Evolutionary conservation across 306 rosid genomes (phyloP), one percentile per base, ranked within the genome.

Genomic region (Quercus mongolica): DNA sequence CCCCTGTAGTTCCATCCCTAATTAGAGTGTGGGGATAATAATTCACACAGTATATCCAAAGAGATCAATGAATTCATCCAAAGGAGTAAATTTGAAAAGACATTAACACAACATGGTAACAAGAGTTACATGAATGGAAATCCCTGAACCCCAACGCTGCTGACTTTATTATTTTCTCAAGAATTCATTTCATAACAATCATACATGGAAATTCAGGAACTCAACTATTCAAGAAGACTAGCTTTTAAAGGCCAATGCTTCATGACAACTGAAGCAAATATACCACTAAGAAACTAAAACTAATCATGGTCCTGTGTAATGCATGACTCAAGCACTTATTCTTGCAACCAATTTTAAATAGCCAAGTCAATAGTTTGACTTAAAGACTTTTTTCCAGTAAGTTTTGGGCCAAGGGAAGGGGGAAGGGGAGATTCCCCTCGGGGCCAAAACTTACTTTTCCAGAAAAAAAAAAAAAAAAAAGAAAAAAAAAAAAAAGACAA

Each of bases 401-500:
- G 54, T 49, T 49, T 49, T 49, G 5, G 54, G 15, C 54, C 54
- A 49, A 49, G 54, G 54, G 54, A 13, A 49, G 54, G 54, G 54
- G 54, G 17, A 49, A 49, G 17, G 54, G 17, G 17, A 10, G 54
- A 49, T 49, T 49, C 54, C 54, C 54, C 54, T 49, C 0, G 1
- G 54, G 54, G 17, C 54, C 54, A 49, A 49, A 49, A 49, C 54
- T 49, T 49, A 12, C 17, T 49, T 49, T 10, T 46, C 13, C 3
- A 12, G 0, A 46, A 46, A 10, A 12, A 1, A 6, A 7, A 3
- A 12, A 0, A 21, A 44, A 12, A 0, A 46, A 46, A 10, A 12
- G 0, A 6, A 21, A 11, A 0, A 46, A 46, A 10, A 11, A 1
- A 6, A 7, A 3, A 12, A 0, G 0, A 46, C 12, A 11, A 11